These are phyloP conservation scores for Fusarium papillatum DNA, from an alignment of 2,329 filamentous ascomycete genomes.

Conservation along the genomic window DNA sequence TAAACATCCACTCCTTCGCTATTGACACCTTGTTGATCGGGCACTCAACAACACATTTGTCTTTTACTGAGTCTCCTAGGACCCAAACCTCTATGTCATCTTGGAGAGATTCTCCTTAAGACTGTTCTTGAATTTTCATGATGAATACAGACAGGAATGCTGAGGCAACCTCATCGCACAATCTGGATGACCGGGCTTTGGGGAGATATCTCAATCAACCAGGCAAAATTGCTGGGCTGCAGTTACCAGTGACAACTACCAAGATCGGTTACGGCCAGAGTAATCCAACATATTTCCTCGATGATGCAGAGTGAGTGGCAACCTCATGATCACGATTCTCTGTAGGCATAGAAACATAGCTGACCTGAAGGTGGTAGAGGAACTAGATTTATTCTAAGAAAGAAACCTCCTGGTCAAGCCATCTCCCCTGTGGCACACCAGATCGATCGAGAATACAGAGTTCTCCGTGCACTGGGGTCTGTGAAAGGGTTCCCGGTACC, in stretches of 20 bases:
- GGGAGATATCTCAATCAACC: neutral
- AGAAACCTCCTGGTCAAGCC: constrained; percentile 16
- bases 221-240: neutral
- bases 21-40: too few species aligned
- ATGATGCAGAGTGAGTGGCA: constrained; percentile 4
- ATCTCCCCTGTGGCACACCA: constrained; percentile 19
- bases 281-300: constrained; percentile 15
- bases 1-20: too few species aligned
- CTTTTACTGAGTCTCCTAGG: too few species aligned
- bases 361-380: neutral
- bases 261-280: constrained; percentile 20
- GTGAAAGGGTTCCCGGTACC: constrained; percentile 22
- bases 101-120: too few species aligned
- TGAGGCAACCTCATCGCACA: too few species aligned
- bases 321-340: too few species aligned
- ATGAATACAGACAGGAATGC: too few species aligned
- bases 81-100: too few species aligned
- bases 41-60: too few species aligned
- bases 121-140: too few species aligned
- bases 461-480: constrained; percentile 16
- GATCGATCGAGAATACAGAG: constrained; percentile 19
- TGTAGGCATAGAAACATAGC: too few species aligned
- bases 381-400: constrained; percentile 17
- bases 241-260: neutral
- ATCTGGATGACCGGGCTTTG: constrained; percentile 3